Base-by-base conservation (phyloP, 257 asterid genomes). In the Nicotiana attenuata region DNA sequence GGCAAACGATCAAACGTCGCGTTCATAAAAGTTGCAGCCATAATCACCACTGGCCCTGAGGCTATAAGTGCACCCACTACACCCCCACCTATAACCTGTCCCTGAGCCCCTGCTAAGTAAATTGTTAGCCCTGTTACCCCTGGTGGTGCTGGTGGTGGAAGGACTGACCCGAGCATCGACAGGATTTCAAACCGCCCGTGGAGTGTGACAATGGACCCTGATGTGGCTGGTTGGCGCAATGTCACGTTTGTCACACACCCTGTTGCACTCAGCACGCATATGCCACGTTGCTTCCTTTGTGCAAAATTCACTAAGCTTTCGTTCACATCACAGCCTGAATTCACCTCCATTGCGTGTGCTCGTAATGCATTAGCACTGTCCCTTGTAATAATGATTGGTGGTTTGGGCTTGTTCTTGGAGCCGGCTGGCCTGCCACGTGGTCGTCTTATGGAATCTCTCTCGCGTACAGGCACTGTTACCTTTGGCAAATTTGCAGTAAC, bases 351-450 rank as follows among this genome's bases (percentile, higher is more conserved):
- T 0, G 97, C 99, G 56, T 95, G 98, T 26, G 98, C 98, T 55
- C 89, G 85, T 50, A 95, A 90, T 10, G 97, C 91, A 81, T 93
- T 95, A 20, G 94, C 91, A 50, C 96, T 92, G 88, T 95, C 99
- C 80, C 98, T 64, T 2, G 98, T 91, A 88, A 95, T 95, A 81
- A 95, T 91, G 83, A 95, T 91, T 5, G 99, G 99, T 20, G 99
- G 96, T 79, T 95, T 95, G 5, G 99, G 99, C 85, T 93, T 95
- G 93, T 95, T 95, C 83, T 95, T 95, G 35, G 99, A 95, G 17
- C 99, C 99, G 0, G 97, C 89, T 5, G 99, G 99, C 56, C 99
- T 76, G 77, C 99, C 99, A 14, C 99, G 97, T 8, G 95, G 93
- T 67, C 97, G 80, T 53, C 97, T 91, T 5, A 52, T 52, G 19